Evolutionary conservation across 2,329 filamentous ascomycete genomes (phyloP), one percentile per base, ranked within the genome.

Genomic region (Pestalotiopsis sp.): DNA sequence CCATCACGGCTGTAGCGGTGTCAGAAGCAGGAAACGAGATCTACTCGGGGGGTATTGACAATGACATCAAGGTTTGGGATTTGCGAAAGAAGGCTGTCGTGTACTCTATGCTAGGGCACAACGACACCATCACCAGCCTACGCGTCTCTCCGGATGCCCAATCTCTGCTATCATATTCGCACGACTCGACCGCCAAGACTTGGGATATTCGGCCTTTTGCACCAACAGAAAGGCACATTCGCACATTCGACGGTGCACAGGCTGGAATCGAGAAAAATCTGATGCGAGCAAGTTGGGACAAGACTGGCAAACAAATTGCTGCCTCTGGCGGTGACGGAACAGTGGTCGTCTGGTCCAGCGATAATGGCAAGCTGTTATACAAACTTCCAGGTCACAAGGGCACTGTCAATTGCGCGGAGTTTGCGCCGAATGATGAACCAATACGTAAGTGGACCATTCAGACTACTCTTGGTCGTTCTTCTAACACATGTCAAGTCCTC

Each of bases 151-250:
- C 96, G 0, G 95, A 99, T 79, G 93, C 93, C 52, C 95, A 98
- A 80, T 92, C 92, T 0, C 86, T 99, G 3, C 84, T 98, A 4
- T 98, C 95, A 2, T 96, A 97, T 76, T 92, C 94, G 7, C 96
- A 98, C 86, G 96, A 99, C 80, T 94, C 93, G 23, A 97, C 95
- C 0, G 96, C 95, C 49, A 89, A 93, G 75, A 98, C 95, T 20
- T 99, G 96, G 96, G 95, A 99, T 78, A 93, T 99, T 66, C 88
- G 95, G 73, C 95, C 96, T 0, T 99, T 98, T 81, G 95, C 96
- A 6, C 94, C 96, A 0, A 90, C 92, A 0, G 93, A 98, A 78
- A 87, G 96, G 72, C 91, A 93, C 70, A 89, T 98, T 69, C 89
- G 90, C 76, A 97, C 93, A 0, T 97, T 96, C 78, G 95, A 98